phyloP scores from a whole-genome alignment of 2,329 filamentous ascomycete species.

The Sporothrix curviconia region DNA sequence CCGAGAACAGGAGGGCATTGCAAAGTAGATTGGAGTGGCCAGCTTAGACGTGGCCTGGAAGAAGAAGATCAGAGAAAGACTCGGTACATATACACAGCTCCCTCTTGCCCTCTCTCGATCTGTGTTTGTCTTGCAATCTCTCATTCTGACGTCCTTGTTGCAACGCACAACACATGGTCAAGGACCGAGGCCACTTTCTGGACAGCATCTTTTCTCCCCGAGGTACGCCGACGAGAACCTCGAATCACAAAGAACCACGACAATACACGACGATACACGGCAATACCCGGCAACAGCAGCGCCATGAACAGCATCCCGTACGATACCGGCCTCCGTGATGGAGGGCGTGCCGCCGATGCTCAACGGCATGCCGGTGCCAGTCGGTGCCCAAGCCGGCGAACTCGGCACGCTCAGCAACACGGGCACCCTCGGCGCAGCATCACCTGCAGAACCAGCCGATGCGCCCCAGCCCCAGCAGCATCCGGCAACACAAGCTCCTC shows the following conservation, averaged over 20 bases:
- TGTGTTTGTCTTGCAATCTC: too few species aligned
- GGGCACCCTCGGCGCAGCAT: not conserved
- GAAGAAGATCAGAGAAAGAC: too few species aligned
- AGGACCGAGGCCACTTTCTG: too few species aligned
- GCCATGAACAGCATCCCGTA: slow-evolving; percentile 7
- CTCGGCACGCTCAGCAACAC: not conserved
- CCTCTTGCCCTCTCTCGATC: too few species aligned
- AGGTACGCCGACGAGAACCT: not conserved
- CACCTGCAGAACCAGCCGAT: not conserved
- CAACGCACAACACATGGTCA: too few species aligned
- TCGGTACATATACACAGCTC: too few species aligned
- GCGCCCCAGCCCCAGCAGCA: not conserved
- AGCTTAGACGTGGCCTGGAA: too few species aligned
- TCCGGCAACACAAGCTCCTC: not conserved
- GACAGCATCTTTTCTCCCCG: too few species aligned
- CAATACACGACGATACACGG: not conserved
- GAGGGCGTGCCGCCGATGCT: not conserved
- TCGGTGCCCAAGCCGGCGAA: not conserved
- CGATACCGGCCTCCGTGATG: not conserved
- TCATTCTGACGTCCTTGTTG: too few species aligned
- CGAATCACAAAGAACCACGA: not conserved
- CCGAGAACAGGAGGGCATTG: too few species aligned
- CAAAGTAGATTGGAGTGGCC: too few species aligned
- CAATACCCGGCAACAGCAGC: not conserved
- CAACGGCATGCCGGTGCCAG: not conserved